A percentile compares a stretch with the other conserved stretches of the same genome.
These are phyloP conservation scores for Salix caprea DNA, from an alignment of 345 rosid species.

Conservation along the genomic window DNA sequence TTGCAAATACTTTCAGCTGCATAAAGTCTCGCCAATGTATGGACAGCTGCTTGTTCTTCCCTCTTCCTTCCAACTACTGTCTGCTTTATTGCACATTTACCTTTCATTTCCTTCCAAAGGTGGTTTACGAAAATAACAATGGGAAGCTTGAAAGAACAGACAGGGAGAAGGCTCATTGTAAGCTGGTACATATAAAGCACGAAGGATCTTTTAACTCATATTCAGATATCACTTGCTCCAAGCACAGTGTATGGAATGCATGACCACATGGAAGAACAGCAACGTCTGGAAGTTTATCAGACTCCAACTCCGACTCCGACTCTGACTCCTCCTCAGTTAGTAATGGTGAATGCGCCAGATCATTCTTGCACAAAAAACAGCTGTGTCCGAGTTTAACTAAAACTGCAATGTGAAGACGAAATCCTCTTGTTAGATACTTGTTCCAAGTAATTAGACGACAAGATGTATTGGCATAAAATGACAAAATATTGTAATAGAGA, in stretches of 20 bases:
- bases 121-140: not conserved
- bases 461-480: not conserved
- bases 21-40: not conserved
- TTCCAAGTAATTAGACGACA: not conserved
- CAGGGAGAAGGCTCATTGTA: not conserved
- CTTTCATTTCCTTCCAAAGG: not conserved
- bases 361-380: slow-evolving; percentile 40
- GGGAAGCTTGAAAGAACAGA: not conserved
- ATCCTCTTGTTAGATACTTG: not conserved
- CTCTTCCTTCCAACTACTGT: not conserved
- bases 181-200: slow-evolving; percentile 33
- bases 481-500: not conserved
- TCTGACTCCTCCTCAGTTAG: not conserved
- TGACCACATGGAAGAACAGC: slow-evolving; percentile 51
- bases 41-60: not conserved
- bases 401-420: not conserved
- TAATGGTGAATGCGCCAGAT: slow-evolving; percentile 29
- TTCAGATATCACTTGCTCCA: slow-evolving; percentile 26
- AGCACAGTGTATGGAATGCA: slow-evolving; percentile 39
- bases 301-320: slow-evolving; percentile 16
- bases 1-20: not conserved
- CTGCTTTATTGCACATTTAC: not conserved
- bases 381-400: slow-evolving; percentile 15
- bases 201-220: slow-evolving; percentile 29
- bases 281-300: slow-evolving; percentile 11